A percentile compares a stretch with the other conserved stretches of the same genome.
These are phyloP conservation scores for Erythrophleum fordii DNA, from an alignment of 306 rosid genomes.

Conservation along the genomic window DNA sequence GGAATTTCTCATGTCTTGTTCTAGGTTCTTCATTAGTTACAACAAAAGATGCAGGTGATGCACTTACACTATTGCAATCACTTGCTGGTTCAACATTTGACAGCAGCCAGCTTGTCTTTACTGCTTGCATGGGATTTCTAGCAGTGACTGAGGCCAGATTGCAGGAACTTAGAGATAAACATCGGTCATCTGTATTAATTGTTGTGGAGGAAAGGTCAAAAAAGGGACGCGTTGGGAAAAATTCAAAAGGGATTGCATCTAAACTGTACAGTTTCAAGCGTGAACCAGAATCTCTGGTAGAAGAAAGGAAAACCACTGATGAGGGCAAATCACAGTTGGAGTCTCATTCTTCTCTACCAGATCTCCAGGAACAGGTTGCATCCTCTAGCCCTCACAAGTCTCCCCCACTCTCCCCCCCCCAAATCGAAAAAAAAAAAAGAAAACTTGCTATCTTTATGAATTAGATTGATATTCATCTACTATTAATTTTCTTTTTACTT, in stretches of 20 bases:
- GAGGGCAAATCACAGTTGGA: constrained; percentile 39
- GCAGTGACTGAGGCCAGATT: constrained; percentile 77
- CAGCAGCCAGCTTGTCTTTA: constrained; percentile 91
- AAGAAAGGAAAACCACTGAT: constrained; percentile 48
- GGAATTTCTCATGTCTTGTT: constrained; percentile 27
- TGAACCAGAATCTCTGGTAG: constrained; percentile 55
- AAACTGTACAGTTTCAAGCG: constrained; percentile 89
- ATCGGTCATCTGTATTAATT: constrained; percentile 70
- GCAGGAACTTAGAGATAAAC: constrained; percentile 76
- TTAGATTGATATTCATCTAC: constrained; percentile 21
- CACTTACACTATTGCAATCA: constrained; percentile 81
- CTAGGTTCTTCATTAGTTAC: constrained; percentile 79
- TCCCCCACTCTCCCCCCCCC: neutral
- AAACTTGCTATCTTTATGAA: constrained; percentile 21
- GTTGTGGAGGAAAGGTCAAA: constrained; percentile 72
- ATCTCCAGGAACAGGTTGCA: constrained; percentile 88
- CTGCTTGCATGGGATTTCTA: constrained; percentile 94
- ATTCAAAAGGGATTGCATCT: constrained; percentile 82
- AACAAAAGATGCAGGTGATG: constrained; percentile 94
- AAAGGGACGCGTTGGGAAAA: constrained; percentile 68
- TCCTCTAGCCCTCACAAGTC: constrained; percentile 38
- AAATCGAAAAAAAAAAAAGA: neutral
- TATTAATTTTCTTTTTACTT: neutral
- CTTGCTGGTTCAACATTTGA: constrained; percentile 90
- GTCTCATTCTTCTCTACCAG: constrained; percentile 58